These are phyloP conservation scores for Mycena alexandri DNA, from an alignment of 768 basidiomycete genomes.

Conservation along the genomic window DNA sequence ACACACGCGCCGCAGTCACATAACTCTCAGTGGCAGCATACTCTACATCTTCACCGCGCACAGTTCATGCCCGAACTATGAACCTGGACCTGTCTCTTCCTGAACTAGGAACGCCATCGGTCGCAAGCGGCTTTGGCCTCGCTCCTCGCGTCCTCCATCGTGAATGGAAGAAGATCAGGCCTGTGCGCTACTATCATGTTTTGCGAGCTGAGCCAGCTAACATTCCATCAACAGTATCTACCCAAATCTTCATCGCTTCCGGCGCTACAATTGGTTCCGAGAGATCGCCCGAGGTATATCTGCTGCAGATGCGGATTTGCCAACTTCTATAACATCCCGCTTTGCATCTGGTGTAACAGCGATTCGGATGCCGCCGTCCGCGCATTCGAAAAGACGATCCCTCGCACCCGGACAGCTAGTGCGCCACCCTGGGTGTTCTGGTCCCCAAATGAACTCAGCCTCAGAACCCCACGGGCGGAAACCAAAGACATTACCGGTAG, in stretches of 20 bases:
- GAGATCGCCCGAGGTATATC: slow-evolving; percentile 23
- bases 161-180: slow-evolving; percentile 25
- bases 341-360: slow-evolving; percentile 28
- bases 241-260: slow-evolving; percentile 30
- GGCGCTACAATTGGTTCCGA: slow-evolving; percentile 18
- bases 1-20: slow-evolving; percentile 3
- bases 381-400: slow-evolving; percentile 23
- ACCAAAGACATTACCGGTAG: background rate
- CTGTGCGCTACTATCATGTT: background rate
- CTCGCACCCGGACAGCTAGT: slow-evolving; percentile 26
- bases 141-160: slow-evolving; percentile 19
- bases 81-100: background rate
- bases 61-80: background rate
- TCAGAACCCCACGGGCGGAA: background rate
- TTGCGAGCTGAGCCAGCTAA: background rate
- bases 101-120: slow-evolving; percentile 1
- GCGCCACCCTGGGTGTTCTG: slow-evolving; percentile 30
- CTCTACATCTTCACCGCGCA: background rate
- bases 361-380: slow-evolving; percentile 9
- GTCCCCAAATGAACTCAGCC: slow-evolving; percentile 11
- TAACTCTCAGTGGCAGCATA: slow-evolving; percentile 5
- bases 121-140: background rate
- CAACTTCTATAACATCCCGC: slow-evolving; percentile 29
- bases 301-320: slow-evolving; percentile 23
- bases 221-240: slow-evolving; percentile 17